phyloP scores from a whole-genome alignment of 2,329 filamentous ascomycete species.

The Rosellinia necatrix region DNA sequence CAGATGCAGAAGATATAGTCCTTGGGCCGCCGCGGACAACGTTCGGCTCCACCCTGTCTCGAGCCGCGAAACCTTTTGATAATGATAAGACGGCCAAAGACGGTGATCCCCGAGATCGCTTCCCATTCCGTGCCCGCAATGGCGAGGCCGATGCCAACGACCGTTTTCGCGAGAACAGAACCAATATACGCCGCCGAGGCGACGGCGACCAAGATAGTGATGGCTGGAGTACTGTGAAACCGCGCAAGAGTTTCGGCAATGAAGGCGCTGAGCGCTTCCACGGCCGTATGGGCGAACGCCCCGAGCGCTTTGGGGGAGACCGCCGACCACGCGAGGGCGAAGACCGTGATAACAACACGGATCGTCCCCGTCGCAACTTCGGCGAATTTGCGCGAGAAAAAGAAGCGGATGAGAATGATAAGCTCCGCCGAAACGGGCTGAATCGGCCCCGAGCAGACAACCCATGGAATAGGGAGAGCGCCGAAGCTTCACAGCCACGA shows the following conservation, averaged over 20 bases:
- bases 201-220: constrained; percentile 67
- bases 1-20: constrained; percentile 78
- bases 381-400: constrained; percentile 54
- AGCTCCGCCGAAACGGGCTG: constrained; percentile 66
- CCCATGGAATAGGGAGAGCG: constrained; percentile 74
- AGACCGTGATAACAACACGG: constrained; percentile 58
- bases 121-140: constrained; percentile 60
- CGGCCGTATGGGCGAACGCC: constrained; percentile 63
- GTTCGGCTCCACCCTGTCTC: constrained; percentile 73
- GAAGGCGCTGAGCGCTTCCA: constrained; percentile 74
- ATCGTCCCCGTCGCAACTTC: constrained; percentile 53
- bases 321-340: constrained; percentile 49
- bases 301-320: constrained; percentile 48
- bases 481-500: constrained; percentile 44
- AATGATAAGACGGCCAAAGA: constrained; percentile 60
- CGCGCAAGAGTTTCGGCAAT: constrained; percentile 73
- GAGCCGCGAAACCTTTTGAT: constrained; percentile 54
- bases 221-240: constrained; percentile 75
- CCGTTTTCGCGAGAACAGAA: constrained; percentile 45
- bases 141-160: constrained; percentile 52
- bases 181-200: constrained; percentile 56
- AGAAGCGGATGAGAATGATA: constrained; percentile 57
- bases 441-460: constrained; percentile 69
- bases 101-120: constrained; percentile 59
- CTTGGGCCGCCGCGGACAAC: constrained; percentile 82